These are phyloP conservation scores for Metschnikowia peoriensis DNA, from an alignment of 805 yeast species.

Conservation along the genomic window DNA sequence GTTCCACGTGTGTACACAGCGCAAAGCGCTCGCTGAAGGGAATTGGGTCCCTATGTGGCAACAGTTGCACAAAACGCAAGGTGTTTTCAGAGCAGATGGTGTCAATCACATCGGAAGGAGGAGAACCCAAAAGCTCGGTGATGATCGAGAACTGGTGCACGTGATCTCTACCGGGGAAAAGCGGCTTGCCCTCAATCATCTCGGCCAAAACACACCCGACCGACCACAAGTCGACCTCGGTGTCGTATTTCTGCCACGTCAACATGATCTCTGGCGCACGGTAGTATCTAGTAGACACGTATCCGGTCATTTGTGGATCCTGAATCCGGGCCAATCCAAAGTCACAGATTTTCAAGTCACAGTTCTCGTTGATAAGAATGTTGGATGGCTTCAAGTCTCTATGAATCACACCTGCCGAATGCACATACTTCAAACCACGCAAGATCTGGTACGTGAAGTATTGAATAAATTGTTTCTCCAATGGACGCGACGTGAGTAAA, in stretches of 20 bases:
- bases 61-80: constrained; percentile 85
- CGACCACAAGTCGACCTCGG: constrained; percentile 97
- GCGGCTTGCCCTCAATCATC: constrained; percentile 95
- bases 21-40: constrained; percentile 82
- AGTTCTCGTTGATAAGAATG: constrained; percentile 82
- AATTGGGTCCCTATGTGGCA: constrained; percentile 91
- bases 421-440: constrained; percentile 86
- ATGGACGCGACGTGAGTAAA: constrained; percentile 84
- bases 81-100: constrained; percentile 97
- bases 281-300: constrained; percentile 92
- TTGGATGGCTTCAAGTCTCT: constrained; percentile 85
- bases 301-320: constrained; percentile 99
- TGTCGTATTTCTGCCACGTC: constrained; percentile 97
- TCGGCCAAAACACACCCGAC: constrained; percentile 97
- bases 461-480: constrained; percentile 95
- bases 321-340: constrained; percentile 95
- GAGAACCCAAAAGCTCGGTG: constrained; percentile 93
- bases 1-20: constrained; percentile 44
- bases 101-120: constrained; percentile 93
- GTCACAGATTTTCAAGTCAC: constrained; percentile 89
- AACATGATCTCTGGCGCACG: constrained; percentile 98
- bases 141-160: constrained; percentile 97
- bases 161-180: constrained; percentile 97
- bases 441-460: constrained; percentile 93
- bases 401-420: constrained; percentile 89